These are phyloP conservation scores for Uronychia setigera DNA, from an alignment of 73 alveolate genomes.

Conservation along the genomic window DNA sequence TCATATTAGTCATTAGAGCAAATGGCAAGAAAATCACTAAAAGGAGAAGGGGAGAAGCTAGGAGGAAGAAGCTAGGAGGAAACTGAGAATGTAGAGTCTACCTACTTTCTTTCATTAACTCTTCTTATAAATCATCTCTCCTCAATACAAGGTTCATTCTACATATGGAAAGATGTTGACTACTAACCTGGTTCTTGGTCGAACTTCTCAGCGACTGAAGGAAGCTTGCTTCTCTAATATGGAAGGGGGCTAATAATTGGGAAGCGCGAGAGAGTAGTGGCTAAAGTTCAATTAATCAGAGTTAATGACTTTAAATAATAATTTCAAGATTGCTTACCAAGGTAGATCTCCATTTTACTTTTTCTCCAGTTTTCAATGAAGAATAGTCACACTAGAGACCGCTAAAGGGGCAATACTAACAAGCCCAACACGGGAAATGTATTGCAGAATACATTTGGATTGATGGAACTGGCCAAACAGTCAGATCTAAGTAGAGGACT, in stretches of 20 bases:
- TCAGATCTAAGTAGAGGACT: slow-evolving; percentile 79
- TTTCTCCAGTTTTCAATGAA: neutral
- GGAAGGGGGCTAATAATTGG: neutral
- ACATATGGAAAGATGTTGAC: neutral
- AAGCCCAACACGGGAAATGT: slow-evolving; percentile 35
- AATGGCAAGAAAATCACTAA: neutral
- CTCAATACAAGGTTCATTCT: neutral
- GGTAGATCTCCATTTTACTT: neutral
- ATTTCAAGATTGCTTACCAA: neutral
- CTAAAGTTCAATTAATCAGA: neutral
- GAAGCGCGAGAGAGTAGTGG: neutral
- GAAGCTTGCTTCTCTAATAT: neutral
- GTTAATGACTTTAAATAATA: neutral
- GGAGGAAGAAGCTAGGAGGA: neutral
- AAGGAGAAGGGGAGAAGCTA: neutral
- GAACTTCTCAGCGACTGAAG: neutral
- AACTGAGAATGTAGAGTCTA: neutral
- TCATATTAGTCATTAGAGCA: neutral
- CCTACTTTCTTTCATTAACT: too few species aligned
- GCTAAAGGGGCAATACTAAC: neutral
- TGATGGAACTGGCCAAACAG: slow-evolving; percentile 79
- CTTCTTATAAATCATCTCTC: too few species aligned
- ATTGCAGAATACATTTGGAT: slow-evolving; percentile 88
- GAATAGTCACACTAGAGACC: neutral
- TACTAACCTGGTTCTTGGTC: neutral